phyloP scores from a whole-genome alignment of 2,329 filamentous ascomycete genomes.

The Tolypocladium ovalisporum region DNA sequence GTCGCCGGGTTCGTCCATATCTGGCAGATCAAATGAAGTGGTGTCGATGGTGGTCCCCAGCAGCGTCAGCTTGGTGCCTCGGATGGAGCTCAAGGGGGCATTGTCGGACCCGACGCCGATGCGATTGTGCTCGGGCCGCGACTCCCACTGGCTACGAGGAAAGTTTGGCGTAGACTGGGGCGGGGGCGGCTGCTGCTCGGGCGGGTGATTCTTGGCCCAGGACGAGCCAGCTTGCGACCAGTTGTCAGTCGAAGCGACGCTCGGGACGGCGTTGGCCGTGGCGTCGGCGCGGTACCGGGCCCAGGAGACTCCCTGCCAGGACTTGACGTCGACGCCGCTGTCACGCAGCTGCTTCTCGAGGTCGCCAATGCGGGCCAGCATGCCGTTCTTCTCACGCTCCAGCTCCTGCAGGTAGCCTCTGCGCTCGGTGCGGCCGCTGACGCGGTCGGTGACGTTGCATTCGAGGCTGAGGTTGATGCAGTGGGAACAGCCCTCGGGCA shows the following conservation, averaged over 20 bases:
- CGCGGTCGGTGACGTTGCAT: constrained; percentile 78
- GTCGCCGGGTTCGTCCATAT: constrained; percentile 45
- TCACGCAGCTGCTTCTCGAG: constrained; percentile 56
- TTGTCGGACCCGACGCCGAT: constrained; percentile 54
- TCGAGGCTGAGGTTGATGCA: constrained; percentile 66
- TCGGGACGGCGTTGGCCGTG: constrained; percentile 10
- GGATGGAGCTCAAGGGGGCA: constrained; percentile 59
- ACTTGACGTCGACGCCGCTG: constrained; percentile 49
- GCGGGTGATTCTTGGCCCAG: constrained; percentile 22
- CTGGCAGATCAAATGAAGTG: constrained; percentile 56
- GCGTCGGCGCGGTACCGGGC: constrained; percentile 16
- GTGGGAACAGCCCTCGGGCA: constrained; percentile 71
- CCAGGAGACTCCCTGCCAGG: constrained; percentile 27
- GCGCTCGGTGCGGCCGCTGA: constrained; percentile 69
- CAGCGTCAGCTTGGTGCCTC: constrained; percentile 65
- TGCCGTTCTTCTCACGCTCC: constrained; percentile 58
- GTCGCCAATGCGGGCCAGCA: constrained; percentile 56
- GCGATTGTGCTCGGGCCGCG: constrained; percentile 48
- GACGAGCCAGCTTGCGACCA: constrained; percentile 22
- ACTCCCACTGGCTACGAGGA: constrained; percentile 23
- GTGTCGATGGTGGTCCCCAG: constrained; percentile 74
- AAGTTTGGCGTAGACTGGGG: constrained; percentile 12
- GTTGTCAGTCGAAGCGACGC: constrained; percentile 12
- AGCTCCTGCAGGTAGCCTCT: constrained; percentile 69
- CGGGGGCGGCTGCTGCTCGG: constrained; percentile 5